Evolutionary conservation across 2,329 filamentous ascomycete species (phyloP), one percentile per base, ranked within the genome.

Genomic region (Blastomyces gilchristii): DNA sequence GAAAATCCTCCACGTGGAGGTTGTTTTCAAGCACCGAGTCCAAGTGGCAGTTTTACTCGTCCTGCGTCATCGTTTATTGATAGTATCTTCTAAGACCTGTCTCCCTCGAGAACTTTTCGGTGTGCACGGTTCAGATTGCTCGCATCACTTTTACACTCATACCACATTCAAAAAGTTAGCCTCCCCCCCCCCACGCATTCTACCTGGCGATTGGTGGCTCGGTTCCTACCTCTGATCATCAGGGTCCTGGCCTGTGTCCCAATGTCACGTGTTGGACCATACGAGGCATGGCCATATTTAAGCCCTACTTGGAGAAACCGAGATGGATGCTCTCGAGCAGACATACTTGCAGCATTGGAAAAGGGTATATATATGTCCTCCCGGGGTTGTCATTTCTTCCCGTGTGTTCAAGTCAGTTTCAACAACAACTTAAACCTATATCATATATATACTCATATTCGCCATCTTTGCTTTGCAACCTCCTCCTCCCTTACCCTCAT

Each of bases 211-310:
- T 58, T 58, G 57, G 57, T 58, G 57, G 57, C 25, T 47, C 34
- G 28, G 39, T 58, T n/a, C 22, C 47, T 34, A 58, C n/a, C 41
- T 34, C n/a, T 41, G 41, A 58, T 58, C 39, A 58, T 58, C 57
- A 58, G 57, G 57, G 57, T 58, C 57, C 56, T 58, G 57, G 57
- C 25, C 57, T 47, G 6, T 14, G 47, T 58, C 22, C 39, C 57
- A 58, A 37, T 34, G 45, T 61, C 58, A 61, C 58, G 58, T 61
- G 58, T 61, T 50, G 41, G 47, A 31, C 58, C 25, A 61, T 49
- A 52, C 58, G 58, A 41, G 58, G 45, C 58, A 58, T 58, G 37
- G 39, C 37, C 12, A 28, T 45, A 22, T 5, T 43, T 45, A 22
- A 60, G 58, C 58, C 58, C 58, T 60, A 60, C 47, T 45, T 61